phyloP scores from a whole-genome alignment of 228 moss, liverwort and hornwort species.

The Sphagnum magellanicum region DNA sequence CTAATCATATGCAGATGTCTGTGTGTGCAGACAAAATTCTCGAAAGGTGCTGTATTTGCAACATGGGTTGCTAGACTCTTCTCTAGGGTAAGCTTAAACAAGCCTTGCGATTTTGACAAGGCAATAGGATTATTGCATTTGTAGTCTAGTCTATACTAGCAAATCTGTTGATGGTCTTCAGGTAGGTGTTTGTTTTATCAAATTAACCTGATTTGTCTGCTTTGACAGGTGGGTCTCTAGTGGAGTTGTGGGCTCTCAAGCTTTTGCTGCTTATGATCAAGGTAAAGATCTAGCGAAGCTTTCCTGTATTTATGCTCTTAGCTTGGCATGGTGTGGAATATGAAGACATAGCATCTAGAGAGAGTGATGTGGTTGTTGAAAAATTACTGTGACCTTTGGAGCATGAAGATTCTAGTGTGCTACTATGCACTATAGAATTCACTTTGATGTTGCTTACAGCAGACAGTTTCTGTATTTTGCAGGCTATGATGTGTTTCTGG shows the following conservation, averaged over 20 bases:
- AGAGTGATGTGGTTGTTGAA: neutral
- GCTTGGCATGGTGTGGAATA: neutral
- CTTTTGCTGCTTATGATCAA: constrained; percentile 94
- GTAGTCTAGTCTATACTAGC: neutral
- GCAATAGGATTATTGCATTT: neutral
- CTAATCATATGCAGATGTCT: too few relatives aligned
- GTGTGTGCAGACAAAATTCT: constrained; percentile 62
- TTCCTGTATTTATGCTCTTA: constrained; percentile 12
- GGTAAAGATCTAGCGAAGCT: constrained; percentile 10
- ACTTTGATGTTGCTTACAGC: too few relatives aligned
- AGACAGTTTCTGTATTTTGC: neutral
- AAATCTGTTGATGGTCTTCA: neutral
- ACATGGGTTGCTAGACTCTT: constrained; percentile 94
- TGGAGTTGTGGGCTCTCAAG: constrained; percentile 96
- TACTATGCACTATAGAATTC: too few relatives aligned
- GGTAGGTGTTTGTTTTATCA: too few relatives aligned
- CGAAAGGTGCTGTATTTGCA: constrained; percentile 89
- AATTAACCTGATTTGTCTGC: constrained; percentile 5
- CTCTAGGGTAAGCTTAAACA: constrained; percentile 61
- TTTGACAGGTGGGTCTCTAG: constrained; percentile 80
- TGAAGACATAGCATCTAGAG: constrained; percentile 35
- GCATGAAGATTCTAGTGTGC: too few relatives aligned
- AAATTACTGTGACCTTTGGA: too few relatives aligned
- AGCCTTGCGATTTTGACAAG: neutral
- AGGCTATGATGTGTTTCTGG: constrained; percentile 96